Conservation (phyloP, 176 grass and related monocot genomes). For the Tillandsia leiboldiana region DNA sequence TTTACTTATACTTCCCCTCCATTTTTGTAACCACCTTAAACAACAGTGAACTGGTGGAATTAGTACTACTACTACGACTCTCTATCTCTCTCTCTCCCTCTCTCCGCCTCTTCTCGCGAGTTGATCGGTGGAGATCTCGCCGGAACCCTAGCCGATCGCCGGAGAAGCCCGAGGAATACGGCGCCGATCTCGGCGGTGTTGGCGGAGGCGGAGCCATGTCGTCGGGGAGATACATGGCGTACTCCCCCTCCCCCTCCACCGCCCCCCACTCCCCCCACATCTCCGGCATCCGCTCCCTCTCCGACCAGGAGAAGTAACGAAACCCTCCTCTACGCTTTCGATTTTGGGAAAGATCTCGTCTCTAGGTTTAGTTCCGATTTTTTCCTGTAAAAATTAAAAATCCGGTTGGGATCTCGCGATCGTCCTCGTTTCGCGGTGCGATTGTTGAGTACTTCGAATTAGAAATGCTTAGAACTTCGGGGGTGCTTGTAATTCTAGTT, state of each 20-base stretch:
- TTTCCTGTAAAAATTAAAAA: neutral
- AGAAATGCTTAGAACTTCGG: neutral
- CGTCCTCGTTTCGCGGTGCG: neutral
- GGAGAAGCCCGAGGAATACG: neutral
- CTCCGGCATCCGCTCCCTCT: conserved; percentile 21
- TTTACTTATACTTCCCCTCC: no score
- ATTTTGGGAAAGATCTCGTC: neutral
- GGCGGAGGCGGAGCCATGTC: conserved; percentile 17
- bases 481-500: neutral
- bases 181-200: conserved; percentile 25
- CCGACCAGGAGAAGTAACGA: conserved; percentile 29
- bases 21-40: no score
- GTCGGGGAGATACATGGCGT: conserved; percentile 40
- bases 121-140: neutral
- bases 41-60: no score
- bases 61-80: no score
- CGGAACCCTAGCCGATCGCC: neutral
- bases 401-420: neutral
- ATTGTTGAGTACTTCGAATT: neutral
- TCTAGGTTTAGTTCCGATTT: neutral
- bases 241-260: conserved; percentile 33
- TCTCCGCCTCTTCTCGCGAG: neutral
- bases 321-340: neutral
- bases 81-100: neutral
- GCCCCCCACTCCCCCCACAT: conserved; percentile 30